Percentiles rank a stretch among this genome's conserved stretches.
Conservation (phyloP, 257 asterid genomes). For the Nicotiana tomentosiformis region DNA sequence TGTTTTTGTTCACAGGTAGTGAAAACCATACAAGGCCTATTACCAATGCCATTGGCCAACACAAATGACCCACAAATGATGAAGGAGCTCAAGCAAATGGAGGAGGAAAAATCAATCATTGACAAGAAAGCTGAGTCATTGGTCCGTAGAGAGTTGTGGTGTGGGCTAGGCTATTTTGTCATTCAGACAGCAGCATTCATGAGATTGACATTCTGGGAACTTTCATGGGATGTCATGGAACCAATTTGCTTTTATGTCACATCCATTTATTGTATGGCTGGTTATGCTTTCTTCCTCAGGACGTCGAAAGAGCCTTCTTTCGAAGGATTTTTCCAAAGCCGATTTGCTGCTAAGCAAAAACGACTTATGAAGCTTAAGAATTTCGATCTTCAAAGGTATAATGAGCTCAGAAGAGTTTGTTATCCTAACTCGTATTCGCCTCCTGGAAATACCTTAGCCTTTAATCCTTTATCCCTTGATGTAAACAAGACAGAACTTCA, state of each 20-base stretch:
- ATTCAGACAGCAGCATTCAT: conserved; percentile 46
- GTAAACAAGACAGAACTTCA: background rate
- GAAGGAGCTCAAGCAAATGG: conserved; percentile 35
- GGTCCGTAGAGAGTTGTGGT: conserved; percentile 52
- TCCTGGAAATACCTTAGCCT: background rate
- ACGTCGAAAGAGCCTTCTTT: conserved; percentile 56
- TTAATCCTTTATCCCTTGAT: background rate
- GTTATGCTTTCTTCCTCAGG: conserved; percentile 50
- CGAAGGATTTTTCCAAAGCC: conserved; percentile 54
- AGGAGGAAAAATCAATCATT: conserved; percentile 39
- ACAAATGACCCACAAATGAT: conserved; percentile 20
- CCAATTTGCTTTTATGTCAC: conserved; percentile 57
- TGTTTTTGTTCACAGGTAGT: conserved; percentile 15
- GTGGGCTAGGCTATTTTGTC: conserved; percentile 41
- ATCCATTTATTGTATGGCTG: conserved; percentile 36
- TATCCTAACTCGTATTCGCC: background rate
- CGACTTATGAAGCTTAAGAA: conserved; percentile 37
- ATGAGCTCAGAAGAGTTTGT: conserved; percentile 23
- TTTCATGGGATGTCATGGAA: conserved; percentile 80
- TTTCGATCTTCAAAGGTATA: conserved; percentile 40
- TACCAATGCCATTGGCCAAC: conserved; percentile 3
- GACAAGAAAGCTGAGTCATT: conserved; percentile 49
- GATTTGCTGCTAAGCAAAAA: conserved; percentile 49
- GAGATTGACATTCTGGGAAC: conserved; percentile 67
- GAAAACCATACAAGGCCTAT: conserved; percentile 15